Base-by-base conservation (phyloP, 495 filamentous ascomycete species). In the Clavariopsis aquatica region DNA sequence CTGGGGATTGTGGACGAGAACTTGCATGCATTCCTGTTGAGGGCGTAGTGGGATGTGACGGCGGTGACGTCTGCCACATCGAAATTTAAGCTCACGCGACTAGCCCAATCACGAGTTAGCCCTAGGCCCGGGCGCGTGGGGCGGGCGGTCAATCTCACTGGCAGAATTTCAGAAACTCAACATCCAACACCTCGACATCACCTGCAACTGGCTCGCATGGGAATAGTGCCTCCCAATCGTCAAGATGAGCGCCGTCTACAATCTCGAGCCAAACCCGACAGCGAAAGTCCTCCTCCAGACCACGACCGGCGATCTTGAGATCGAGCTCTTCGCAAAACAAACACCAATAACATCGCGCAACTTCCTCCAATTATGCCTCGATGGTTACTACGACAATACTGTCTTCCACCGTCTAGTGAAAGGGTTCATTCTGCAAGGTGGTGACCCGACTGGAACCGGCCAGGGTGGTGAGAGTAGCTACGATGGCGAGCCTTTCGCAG, bases 251-350 rank as follows among this genome's bases (percentile, higher is more conserved):
- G 76, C 89, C 49, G 84, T 90, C 67, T 98, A 98, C 82, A 93
- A 92, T 72, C 90, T 94, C 74, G 94, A 98, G 78, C 94, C 95
- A 15, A 88, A 91, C 66, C 86, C 90, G 53, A 96, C 92, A 60
- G 94, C 90, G 29, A 95, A 93, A 68, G 90, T 89, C 49, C 84
- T 96, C 67, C 82, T 98, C 46, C 84, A 92, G 74, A 98, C 94
- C 5, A 95, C 91, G 24, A 79, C 88, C 52, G 94, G 94, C 75
- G 91, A 96, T 62, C 81, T 98, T 66, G 83, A 87, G 29, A 84
- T 98, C 81, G 87, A 96, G 67, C 87, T 98, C 54, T 98, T 96
- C 81, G 92, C 91, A 20, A 92, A 90, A 62, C 93, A 99, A 76
- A 89, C 90, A 0, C 94, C 94, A 29, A 84, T 96, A 60, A 89